Base-by-base conservation (phyloP, 805 yeast genomes). In the Spathaspora arborariae region DNA sequence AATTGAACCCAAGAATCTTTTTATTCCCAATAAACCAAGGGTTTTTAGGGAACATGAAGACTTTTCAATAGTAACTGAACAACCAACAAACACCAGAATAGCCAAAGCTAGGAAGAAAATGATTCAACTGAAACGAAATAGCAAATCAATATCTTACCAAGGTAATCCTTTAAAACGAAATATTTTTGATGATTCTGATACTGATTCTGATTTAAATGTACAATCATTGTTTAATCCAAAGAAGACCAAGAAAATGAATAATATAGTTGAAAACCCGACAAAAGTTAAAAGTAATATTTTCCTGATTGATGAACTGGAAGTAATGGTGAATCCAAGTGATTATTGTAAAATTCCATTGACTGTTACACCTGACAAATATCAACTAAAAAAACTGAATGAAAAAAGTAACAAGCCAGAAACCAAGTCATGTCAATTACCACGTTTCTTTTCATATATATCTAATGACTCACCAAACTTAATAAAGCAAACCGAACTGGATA, bases 131-230 rank as follows among this genome's bases (percentile, higher is more conserved):
- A 30, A 30, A 3, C 15, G 35, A 9, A 30, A 3, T 16, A n/a
- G 6, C 33, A 22, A 22, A 22, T 22, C 24, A 24, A 30, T 16
- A 10, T 30, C 35, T 13, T 13, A 2, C 18, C 35, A 30, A 30
- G 35, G n/a, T 30, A 30, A 30, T 16, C 35, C 35, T 13, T 16
- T 10, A 10, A 37, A 20, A 21, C 21, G 26, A 37, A 20, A 5
- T 13, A 37, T 37, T 2, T 37, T 37, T 11, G 27, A 37, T 37
- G 21, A n/a, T n/a, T 20, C 26, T 21, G 27, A 21, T 37, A 20
- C 40, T 10, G 40, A 37, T 4, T 20, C 40, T 13, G 40, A 37
- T n/a, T 37, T 37, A 20, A 27, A 37, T 37, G n/a, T 37, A 6
- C 21, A 13, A 20, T 5, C 13, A 37, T 37, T 20, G 21, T 37